Evolutionary conservation across 2,329 filamentous ascomycete genomes (phyloP), one percentile per base, ranked within the genome.

Genomic region (Microdochium trichocladiopsis): DNA sequence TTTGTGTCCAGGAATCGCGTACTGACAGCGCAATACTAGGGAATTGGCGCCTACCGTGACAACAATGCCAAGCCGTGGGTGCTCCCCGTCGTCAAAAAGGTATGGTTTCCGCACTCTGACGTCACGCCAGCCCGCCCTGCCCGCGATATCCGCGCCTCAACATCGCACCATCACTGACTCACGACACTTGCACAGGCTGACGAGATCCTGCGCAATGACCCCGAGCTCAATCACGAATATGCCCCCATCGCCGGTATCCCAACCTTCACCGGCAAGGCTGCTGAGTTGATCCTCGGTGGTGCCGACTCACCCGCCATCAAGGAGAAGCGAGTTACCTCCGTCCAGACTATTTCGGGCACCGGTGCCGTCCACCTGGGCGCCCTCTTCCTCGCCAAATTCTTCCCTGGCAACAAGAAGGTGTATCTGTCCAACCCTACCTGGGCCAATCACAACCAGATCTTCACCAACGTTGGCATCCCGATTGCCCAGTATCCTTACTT

Each of bases 371-470:
- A 99, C 69, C 77, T 97, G 36, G 94, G 94, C 59, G 92, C 86
- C 57, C 85, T 95, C 61, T 99, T 99, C 84, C 86, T 99, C 55
- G 77, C 88, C 69, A 92, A 87, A 70, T 99, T 97, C 83, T 96
- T 90, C 79, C 76, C 78, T 65, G 79, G 80, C 66, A 83, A 79
- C 73, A 86, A 82, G 60, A 83, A 85, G 54, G 83, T 95, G 72
- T 96, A 96, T 79, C 79, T 97, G 70, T 96, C 91, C 64, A 88
- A 88, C 70, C 94, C 94, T 51, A 99, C 94, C 56, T 99, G 94
- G 94, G 91, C 88, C 61, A 99, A 99, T 77, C 94, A 99, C 83
- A 86, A 95, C 76, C 94, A 97, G 72, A 96, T 99, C 78, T 96
- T 99, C 77, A 82, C 78, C 72, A 97, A 97, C 67, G 91, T 96